Evolutionary conservation across 2,329 filamentous ascomycete species (phyloP).

Genomic region (Elsinoe necatrix): DNA sequence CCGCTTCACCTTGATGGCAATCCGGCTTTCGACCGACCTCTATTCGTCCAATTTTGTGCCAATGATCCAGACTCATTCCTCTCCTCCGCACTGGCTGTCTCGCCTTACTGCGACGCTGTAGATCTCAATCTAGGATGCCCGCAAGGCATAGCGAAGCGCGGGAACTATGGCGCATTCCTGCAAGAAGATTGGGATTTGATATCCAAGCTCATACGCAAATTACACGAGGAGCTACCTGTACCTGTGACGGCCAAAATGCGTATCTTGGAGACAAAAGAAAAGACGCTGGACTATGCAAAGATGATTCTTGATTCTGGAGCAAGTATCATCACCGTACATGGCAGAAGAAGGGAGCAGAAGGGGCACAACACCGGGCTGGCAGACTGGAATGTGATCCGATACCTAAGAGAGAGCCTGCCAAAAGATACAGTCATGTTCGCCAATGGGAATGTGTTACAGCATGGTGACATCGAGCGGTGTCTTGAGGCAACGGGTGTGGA

Average conservation of each 20-base stretch:
- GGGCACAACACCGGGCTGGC: conserved; percentile 89
- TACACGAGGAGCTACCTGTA: conserved; percentile 68
- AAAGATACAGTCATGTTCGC: conserved; percentile 88
- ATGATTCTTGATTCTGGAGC: conserved; percentile 82
- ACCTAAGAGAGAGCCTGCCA: conserved; percentile 73
- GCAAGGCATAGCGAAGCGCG: conserved; percentile 85
- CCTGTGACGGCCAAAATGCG: conserved; percentile 94
- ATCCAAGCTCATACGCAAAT: conserved; percentile 68
- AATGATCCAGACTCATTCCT: conserved; percentile 77
- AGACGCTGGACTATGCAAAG: conserved; percentile 78
- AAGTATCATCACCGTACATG: conserved; percentile 89
- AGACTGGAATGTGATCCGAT: conserved; percentile 80
- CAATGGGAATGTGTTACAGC: conserved; percentile 85
- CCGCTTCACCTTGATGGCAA: conserved; percentile 72
- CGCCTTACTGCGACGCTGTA: conserved; percentile 86
- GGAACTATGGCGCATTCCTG: conserved; percentile 86
- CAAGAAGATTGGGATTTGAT: conserved; percentile 88
- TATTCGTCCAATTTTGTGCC: conserved; percentile 95
- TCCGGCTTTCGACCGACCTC: conserved; percentile 70
- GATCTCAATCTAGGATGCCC: conserved; percentile 94
- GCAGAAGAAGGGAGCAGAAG: conserved; percentile 81
- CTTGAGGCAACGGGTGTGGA: conserved; percentile 79
- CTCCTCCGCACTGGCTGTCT: conserved; percentile 65
- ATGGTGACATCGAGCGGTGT: conserved; percentile 68
- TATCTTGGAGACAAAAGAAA: conserved; percentile 76